Percentiles rank a stretch among this genome's conserved stretches.
Conservation (phyloP, 2,329 filamentous ascomycete genomes). For the Knufia fluminis region DNA sequence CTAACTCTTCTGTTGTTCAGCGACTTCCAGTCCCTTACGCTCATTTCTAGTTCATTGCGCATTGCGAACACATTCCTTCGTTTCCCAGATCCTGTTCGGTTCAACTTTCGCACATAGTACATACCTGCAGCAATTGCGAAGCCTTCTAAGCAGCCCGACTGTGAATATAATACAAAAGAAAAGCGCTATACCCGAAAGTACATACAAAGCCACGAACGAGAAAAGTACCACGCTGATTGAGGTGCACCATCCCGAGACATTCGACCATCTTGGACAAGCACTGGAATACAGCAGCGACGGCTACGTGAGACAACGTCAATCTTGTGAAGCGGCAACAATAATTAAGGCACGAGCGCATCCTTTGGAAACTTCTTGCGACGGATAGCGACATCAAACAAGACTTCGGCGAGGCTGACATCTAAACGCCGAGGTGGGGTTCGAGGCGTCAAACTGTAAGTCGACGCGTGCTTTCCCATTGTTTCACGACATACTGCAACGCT, state of each 20-base stretch:
- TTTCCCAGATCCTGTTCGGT: slow-evolving; percentile 1
- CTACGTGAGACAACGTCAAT: neutral
- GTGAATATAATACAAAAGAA: neutral
- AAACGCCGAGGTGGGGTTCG: slow-evolving; percentile 10
- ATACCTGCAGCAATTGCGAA: neutral
- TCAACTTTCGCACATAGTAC: neutral
- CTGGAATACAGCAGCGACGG: neutral
- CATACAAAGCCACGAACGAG: neutral
- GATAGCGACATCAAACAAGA: slow-evolving; percentile 3
- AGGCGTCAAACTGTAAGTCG: slow-evolving; percentile 10
- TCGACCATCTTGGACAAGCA: neutral
- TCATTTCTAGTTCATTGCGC: slow-evolving; percentile 6
- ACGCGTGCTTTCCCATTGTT: slow-evolving; percentile 6
- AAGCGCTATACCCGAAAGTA: neutral
- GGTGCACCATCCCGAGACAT: neutral
- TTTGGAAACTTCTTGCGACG: neutral
- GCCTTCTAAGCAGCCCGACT: neutral
- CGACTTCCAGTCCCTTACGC: slow-evolving; percentile 1
- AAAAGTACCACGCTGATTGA: slow-evolving; percentile 1
- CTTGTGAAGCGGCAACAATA: neutral
- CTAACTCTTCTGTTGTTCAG: slow-evolving; percentile 5
- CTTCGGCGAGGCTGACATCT: slow-evolving; percentile 8
- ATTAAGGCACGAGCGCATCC: neutral
- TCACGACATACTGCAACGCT: slow-evolving; percentile 1
- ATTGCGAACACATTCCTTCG: slow-evolving; percentile 5